phyloP scores from a whole-genome alignment of 441 rosid genomes.

The Mallotus repandus region DNA sequence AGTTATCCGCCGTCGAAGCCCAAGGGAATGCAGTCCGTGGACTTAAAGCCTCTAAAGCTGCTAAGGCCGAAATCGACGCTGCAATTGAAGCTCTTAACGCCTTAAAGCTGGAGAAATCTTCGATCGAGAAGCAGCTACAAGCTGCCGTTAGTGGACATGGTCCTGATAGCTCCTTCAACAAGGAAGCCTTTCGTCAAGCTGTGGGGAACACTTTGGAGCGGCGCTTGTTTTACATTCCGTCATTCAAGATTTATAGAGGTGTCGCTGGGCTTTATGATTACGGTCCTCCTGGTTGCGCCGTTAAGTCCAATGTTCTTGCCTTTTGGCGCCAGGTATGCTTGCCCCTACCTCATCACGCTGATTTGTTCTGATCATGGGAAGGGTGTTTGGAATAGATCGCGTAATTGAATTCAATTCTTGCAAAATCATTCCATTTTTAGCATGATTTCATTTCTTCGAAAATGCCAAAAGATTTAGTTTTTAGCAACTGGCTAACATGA shows the following conservation, averaged over 20 bases:
- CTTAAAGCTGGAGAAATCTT: constrained; percentile 65
- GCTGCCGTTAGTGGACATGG: constrained; percentile 41
- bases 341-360: not conserved
- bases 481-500: too few species aligned
- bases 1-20: constrained; percentile 62
- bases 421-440: too few species aligned
- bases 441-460: too few species aligned
- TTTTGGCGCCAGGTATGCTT: constrained; percentile 80
- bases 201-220: constrained; percentile 75
- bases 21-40: constrained; percentile 73
- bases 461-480: too few species aligned
- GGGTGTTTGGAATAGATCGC: too few species aligned
- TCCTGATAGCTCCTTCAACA: constrained; percentile 40
- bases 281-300: constrained; percentile 85
- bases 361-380: not conserved
- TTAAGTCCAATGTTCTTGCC: constrained; percentile 71
- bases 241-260: constrained; percentile 83
- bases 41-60: constrained; percentile 61
- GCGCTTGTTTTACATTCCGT: constrained; percentile 70
- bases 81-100: constrained; percentile 66
- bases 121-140: constrained; percentile 72
- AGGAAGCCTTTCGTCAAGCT: constrained; percentile 77
- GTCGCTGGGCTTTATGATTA: constrained; percentile 86
- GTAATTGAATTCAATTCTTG: too few species aligned
- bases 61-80: constrained; percentile 59